Percentiles rank a stretch among this genome's conserved stretches.
These are phyloP conservation scores for Aspergillus costaricaensis DNA, from an alignment of 2,329 filamentous ascomycete genomes.

Conservation along the genomic window DNA sequence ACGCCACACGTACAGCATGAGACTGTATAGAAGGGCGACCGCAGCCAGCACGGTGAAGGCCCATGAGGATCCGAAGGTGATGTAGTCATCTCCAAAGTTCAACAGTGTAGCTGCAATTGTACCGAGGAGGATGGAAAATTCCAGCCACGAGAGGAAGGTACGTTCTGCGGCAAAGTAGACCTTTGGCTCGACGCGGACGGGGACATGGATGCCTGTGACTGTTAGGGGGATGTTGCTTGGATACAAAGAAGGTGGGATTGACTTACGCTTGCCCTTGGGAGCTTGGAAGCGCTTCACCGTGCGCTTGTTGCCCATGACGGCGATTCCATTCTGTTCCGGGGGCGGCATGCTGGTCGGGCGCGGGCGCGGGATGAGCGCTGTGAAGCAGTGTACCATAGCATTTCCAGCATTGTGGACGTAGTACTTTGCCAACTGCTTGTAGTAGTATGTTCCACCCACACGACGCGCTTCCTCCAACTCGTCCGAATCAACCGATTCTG, in stretches of 20 bases:
- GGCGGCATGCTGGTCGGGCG: slow-evolving; percentile 42
- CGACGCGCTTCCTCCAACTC: slow-evolving; percentile 75
- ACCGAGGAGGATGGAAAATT: slow-evolving; percentile 93
- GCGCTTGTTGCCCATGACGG: slow-evolving; percentile 45
- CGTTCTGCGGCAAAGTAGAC: slow-evolving; percentile 96
- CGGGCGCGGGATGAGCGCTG: slow-evolving; percentile 55
- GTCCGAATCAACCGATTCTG: slow-evolving; percentile 75
- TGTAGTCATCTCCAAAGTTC: slow-evolving; percentile 68
- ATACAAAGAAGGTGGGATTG: neutral
- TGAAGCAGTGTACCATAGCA: slow-evolving; percentile 49
- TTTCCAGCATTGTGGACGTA: slow-evolving; percentile 54
- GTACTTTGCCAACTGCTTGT: slow-evolving; percentile 58
- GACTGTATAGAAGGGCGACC: slow-evolving; percentile 75
- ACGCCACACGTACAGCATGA: slow-evolving; percentile 83
- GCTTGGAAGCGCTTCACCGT: slow-evolving; percentile 59
- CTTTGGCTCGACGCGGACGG: slow-evolving; percentile 93
- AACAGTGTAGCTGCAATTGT: slow-evolving; percentile 81
- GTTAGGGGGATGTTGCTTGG: slow-evolving; percentile 7
- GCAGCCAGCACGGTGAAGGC: slow-evolving; percentile 82
- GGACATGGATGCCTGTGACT: slow-evolving; percentile 80
- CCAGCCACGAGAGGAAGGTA: slow-evolving; percentile 95
- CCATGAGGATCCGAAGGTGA: slow-evolving; percentile 70
- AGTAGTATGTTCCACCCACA: slow-evolving; percentile 76
- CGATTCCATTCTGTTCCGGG: slow-evolving; percentile 39
- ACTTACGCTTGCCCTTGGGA: slow-evolving; percentile 57